A percentile compares a stretch with the other conserved stretches of the same genome.
These are phyloP conservation scores for Ceratocystis lukuohia DNA, from an alignment of 2,329 filamentous ascomycete genomes.

Conservation along the genomic window DNA sequence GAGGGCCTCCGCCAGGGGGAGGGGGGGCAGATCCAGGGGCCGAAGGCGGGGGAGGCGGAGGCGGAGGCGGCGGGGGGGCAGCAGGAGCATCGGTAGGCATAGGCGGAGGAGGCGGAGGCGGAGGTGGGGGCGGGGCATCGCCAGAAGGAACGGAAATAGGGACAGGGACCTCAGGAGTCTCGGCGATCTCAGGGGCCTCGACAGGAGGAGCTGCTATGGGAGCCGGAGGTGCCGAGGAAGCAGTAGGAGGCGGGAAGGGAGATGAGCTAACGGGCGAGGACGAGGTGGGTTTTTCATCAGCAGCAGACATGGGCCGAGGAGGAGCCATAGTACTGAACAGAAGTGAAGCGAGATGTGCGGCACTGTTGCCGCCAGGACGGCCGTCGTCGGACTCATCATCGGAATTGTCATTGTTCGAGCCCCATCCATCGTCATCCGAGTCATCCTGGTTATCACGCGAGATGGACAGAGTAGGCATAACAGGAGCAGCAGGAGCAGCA, in stretches of 20 bases:
- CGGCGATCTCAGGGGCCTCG: constrained; percentile 25
- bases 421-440: constrained; percentile 66
- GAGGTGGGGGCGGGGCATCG: constrained; percentile 22
- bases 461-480: constrained; percentile 34
- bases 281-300: constrained; percentile 51
- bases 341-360: constrained; percentile 85
- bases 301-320: constrained; percentile 71
- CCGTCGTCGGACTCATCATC: constrained; percentile 67
- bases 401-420: constrained; percentile 52
- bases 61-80: constrained; percentile 24
- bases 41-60: constrained; percentile 27
- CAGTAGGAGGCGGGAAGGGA: constrained; percentile 29
- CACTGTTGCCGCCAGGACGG: constrained; percentile 64
- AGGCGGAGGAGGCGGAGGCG: constrained; percentile 25
- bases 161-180: constrained; percentile 24
- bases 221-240: constrained; percentile 30
- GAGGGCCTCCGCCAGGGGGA: constrained; percentile 21
- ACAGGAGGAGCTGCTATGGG: constrained; percentile 28
- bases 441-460: constrained; percentile 49
- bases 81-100: constrained; percentile 29
- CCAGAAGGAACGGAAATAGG: constrained; percentile 24
- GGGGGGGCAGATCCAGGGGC: constrained; percentile 26
- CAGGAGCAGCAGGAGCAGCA: constrained; percentile 32
- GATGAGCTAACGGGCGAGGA: constrained; percentile 27
- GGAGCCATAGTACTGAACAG: constrained; percentile 96